These are phyloP conservation scores for Acidomyces sp. DNA, from an alignment of 495 filamentous ascomycete genomes.

Conservation along the genomic window DNA sequence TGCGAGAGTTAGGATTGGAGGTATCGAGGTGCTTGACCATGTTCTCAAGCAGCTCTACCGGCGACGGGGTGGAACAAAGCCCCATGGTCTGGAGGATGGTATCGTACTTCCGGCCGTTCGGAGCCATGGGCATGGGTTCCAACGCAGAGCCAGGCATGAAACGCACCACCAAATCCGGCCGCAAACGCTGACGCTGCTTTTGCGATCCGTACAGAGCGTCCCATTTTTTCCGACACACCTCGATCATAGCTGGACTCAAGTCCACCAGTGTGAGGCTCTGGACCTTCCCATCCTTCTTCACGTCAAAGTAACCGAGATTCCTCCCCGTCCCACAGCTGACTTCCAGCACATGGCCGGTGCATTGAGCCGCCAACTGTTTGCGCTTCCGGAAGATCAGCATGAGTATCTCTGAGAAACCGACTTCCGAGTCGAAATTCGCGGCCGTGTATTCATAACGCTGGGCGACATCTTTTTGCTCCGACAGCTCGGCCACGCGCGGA, in stretches of 20 bases:
- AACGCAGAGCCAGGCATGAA: slow-evolving; percentile 33
- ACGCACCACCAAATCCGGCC: slow-evolving; percentile 14
- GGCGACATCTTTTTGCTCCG: slow-evolving; percentile 22
- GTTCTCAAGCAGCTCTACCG: slow-evolving; percentile 45
- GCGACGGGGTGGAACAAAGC: slow-evolving; percentile 71
- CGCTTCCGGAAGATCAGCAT: slow-evolving; percentile 36
- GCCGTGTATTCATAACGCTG: slow-evolving; percentile 27
- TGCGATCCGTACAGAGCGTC: slow-evolving; percentile 26
- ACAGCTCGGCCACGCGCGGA: slow-evolving; percentile 13
- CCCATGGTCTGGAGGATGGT: slow-evolving; percentile 89
- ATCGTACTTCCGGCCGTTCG: slow-evolving; percentile 47
- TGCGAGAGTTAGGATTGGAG: slow-evolving; percentile 30
- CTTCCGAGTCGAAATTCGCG: slow-evolving; percentile 24
- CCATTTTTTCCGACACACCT: slow-evolving; percentile 47
- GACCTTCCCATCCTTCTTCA: slow-evolving; percentile 22
- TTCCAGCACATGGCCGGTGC: slow-evolving; percentile 70
- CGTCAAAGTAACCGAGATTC: slow-evolving; percentile 63
- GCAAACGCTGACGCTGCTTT: not conserved
- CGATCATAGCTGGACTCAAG: slow-evolving; percentile 50
- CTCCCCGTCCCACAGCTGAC: slow-evolving; percentile 83
- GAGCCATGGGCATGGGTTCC: slow-evolving; percentile 11
- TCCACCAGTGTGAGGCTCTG: slow-evolving; percentile 50
- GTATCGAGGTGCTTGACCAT: slow-evolving; percentile 12
- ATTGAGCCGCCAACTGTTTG: slow-evolving; percentile 44
- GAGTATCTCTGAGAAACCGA: slow-evolving; percentile 23